Evolutionary conservation across 2,329 filamentous ascomycete species (phyloP).

Genomic region (Fusarium chlamydosporum): DNA sequence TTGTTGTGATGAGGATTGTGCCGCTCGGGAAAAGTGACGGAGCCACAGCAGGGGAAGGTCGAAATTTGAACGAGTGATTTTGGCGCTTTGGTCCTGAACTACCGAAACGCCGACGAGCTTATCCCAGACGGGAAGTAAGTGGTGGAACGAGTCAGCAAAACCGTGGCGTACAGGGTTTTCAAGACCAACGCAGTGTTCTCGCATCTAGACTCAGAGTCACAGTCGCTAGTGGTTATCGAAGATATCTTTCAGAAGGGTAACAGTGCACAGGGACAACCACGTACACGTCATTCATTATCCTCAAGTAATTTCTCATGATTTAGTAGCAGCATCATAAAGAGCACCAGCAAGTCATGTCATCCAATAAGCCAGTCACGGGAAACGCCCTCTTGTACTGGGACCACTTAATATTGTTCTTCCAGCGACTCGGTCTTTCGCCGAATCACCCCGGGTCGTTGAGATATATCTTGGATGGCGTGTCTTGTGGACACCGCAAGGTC

Average conservation of each 20-base stretch:
- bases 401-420: background rate
- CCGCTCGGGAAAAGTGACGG: slow-evolving; percentile 1
- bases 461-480: background rate
- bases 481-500: background rate
- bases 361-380: no score
- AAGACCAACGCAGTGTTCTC: background rate
- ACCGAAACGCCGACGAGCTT: slow-evolving; percentile 4
- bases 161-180: background rate
- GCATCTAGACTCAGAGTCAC: background rate
- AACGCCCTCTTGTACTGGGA: no score
- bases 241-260: background rate
- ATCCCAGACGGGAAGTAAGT: background rate
- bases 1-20: background rate
- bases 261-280: background rate
- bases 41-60: background rate
- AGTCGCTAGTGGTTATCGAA: no score
- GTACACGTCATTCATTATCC: background rate
- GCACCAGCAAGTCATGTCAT: no score
- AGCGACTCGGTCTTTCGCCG: background rate
- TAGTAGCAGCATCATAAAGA: no score
- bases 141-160: background rate
- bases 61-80: background rate
- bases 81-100: background rate
- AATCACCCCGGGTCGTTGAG: background rate
- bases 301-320: no score